Conservation (phyloP, 352 stramenopile genomes). For the Peronospora tabacina region DNA sequence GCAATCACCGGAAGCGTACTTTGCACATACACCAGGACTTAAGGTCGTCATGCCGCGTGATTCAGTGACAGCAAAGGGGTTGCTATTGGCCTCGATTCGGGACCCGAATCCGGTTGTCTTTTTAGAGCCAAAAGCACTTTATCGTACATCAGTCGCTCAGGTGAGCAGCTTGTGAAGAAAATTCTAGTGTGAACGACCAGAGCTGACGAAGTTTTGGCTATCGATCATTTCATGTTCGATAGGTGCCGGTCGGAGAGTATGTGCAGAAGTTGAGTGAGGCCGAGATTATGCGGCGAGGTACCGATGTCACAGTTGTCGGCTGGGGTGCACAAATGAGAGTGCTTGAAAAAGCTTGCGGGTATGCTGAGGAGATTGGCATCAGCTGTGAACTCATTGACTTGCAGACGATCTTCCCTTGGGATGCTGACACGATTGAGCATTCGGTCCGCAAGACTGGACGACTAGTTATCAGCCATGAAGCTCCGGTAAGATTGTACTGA, state of each 20-base stretch:
- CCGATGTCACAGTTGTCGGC: slow-evolving; percentile 93
- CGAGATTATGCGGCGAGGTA: slow-evolving; percentile 89
- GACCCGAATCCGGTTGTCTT: slow-evolving; percentile 97
- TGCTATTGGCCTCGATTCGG: slow-evolving; percentile 93
- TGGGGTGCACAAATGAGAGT: slow-evolving; percentile 90
- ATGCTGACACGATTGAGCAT: slow-evolving; percentile 89
- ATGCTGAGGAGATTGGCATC: slow-evolving; percentile 89
- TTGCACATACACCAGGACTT: slow-evolving; percentile 95
- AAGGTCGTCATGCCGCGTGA: slow-evolving; percentile 94
- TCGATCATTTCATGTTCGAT: not conserved
- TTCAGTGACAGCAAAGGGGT: slow-evolving; percentile 91
- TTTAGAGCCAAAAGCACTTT: slow-evolving; percentile 97
- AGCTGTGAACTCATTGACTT: slow-evolving; percentile 97
- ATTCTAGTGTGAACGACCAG: not conserved
- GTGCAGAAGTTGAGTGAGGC: slow-evolving; percentile 90
- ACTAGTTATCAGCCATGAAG: slow-evolving; percentile 95
- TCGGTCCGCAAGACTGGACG: slow-evolving; percentile 97
- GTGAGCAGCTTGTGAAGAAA: slow-evolving; percentile 19
- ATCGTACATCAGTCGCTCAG: slow-evolving; percentile 92
- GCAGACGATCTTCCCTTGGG: slow-evolving; percentile 96
- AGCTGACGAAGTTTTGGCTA: slow-evolving; percentile 3
- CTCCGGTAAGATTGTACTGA: slow-evolving; percentile 61
- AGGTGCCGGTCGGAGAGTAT: slow-evolving; percentile 93
- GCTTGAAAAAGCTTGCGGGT: slow-evolving; percentile 73
- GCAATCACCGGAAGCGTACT: slow-evolving; percentile 95